Base-by-base conservation (phyloP, 139 green algal genomes). In the Chlorella sorokiniana region DNA sequence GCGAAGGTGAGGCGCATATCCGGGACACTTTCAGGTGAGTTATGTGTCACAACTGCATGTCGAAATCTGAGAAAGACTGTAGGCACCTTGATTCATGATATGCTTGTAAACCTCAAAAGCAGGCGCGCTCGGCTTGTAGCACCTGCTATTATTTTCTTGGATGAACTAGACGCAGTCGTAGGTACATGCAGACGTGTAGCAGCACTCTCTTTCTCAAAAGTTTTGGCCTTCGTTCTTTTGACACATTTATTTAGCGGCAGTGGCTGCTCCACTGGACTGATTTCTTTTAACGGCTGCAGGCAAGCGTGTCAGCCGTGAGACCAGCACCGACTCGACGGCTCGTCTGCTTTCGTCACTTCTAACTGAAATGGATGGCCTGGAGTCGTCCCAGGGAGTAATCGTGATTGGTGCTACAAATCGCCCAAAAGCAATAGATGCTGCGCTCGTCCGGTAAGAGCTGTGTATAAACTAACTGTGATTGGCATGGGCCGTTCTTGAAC, bases 391-490 rank as follows among this genome's bases (percentile, higher is more conserved):
- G 59, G 93, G 93, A 38, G 90, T 97, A 20, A 79, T 94, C 44
- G 87, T 96, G 31, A 74, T 96, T 44, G 94, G 79, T 25, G 91
- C 94, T 40, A 97, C 93, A 42, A 97, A 97, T 85, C 77, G 94
- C 0, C 94, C 94, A 1, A 65, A 56, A 0, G 89, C 89, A 1
- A 81, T 97, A 9, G 93, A 96, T 77, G 51, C 88, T 1, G 93
- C 94, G 41, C 85, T 98, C 81, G 82, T 97, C 48, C 85, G 94
- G 65, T 73, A 22, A 22, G 51, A 22, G 18, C 18, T 22, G 18
- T 18, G 18, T 18, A 18, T 22, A 18, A 22, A 22, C 22, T 22
- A 22, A 29, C 18, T n/a, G n/a, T 22, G 18, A 22, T 1, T 61
- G 18, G 51, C 51, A 18, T 61, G n/a, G n/a, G n/a, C n/a, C n/a